These are phyloP conservation scores for Azolla pinnata DNA, from an alignment of 75 land plant genomes.

Conservation along the genomic window DNA sequence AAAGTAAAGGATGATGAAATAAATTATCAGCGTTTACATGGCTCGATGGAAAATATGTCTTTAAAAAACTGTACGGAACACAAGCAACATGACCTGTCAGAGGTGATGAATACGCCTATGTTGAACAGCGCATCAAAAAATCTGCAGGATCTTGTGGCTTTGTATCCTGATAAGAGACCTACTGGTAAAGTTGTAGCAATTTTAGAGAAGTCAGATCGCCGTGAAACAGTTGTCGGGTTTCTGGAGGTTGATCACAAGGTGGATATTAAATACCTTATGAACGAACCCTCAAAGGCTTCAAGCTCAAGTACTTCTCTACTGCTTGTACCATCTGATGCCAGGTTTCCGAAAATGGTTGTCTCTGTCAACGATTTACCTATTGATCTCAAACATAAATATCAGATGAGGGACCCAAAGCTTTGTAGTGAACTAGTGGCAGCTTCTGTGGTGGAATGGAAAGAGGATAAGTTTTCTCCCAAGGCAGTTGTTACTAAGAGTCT, in stretches of 20 bases:
- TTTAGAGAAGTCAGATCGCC: conserved; percentile 52
- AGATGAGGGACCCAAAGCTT: conserved; percentile 46
- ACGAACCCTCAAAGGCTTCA: not conserved
- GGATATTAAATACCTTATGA: not conserved
- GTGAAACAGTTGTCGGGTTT: conserved; percentile 67
- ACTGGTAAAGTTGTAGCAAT: conserved; percentile 74
- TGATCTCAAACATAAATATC: conserved; percentile 39
- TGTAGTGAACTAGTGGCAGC: conserved; percentile 76
- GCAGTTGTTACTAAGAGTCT: conserved; percentile 50
- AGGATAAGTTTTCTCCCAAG: conserved; percentile 44
- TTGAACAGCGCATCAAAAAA: conserved; percentile 14
- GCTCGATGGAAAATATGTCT: too few relatives aligned
- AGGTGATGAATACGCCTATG: not conserved
- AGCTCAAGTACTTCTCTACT: not conserved
- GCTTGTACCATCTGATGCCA: conserved; percentile 50
- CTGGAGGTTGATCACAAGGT: conserved; percentile 40
- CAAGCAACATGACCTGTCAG: not conserved
- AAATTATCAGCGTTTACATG: too few relatives aligned
- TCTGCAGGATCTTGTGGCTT: conserved; percentile 31
- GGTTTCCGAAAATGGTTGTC: conserved; percentile 68
- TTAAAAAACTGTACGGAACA: too few relatives aligned
- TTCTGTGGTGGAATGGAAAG: conserved; percentile 47
- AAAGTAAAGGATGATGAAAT: not conserved
- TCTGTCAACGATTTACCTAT: conserved; percentile 38
- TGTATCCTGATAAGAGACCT: conserved; percentile 64